These are phyloP conservation scores for Scortechinia acanthostroma DNA, from an alignment of 2,329 filamentous ascomycete species.

Conservation along the genomic window DNA sequence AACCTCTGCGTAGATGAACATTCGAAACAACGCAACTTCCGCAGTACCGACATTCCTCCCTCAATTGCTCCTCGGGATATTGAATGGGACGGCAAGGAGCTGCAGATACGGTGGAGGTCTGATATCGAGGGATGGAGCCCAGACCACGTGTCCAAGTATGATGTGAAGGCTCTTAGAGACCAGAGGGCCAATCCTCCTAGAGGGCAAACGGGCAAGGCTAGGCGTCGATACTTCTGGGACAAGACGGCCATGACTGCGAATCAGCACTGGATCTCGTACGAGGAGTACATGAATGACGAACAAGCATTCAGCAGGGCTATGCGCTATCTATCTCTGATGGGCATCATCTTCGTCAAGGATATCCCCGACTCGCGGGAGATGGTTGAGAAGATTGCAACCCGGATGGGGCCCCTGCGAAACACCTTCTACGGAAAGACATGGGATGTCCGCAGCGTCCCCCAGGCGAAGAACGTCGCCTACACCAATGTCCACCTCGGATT, in stretches of 20 bases:
- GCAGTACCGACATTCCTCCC: not conserved
- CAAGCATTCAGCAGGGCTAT: not conserved
- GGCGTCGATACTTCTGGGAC: not conserved
- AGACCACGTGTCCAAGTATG: not conserved
- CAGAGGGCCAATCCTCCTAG: too few species aligned
- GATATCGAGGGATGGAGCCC: not conserved
- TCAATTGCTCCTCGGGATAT: not conserved
- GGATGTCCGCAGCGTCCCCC: slow-evolving; percentile 75
- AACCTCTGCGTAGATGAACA: not conserved
- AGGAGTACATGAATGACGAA: not conserved
- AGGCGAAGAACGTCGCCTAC: slow-evolving; percentile 88
- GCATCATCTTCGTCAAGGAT: slow-evolving; percentile 70
- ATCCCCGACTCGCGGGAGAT: slow-evolving; percentile 63
- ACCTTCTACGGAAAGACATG: slow-evolving; percentile 90
- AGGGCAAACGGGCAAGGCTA: not conserved
- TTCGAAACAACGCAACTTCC: slow-evolving; percentile 1
- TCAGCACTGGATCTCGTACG: slow-evolving; percentile 1
- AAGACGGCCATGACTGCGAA: not conserved
- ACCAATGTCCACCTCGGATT: slow-evolving; percentile 75
- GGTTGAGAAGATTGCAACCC: slow-evolving; percentile 61
- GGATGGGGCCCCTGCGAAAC: slow-evolving; percentile 73
- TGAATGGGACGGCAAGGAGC: not conserved
- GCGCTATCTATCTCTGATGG: slow-evolving; percentile 45
- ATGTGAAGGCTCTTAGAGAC: not conserved
- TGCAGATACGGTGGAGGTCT: not conserved